Evolutionary conservation across 1,284 basidiomycete genomes (phyloP).

Genomic region (Sanghuangporus weigelae): DNA sequence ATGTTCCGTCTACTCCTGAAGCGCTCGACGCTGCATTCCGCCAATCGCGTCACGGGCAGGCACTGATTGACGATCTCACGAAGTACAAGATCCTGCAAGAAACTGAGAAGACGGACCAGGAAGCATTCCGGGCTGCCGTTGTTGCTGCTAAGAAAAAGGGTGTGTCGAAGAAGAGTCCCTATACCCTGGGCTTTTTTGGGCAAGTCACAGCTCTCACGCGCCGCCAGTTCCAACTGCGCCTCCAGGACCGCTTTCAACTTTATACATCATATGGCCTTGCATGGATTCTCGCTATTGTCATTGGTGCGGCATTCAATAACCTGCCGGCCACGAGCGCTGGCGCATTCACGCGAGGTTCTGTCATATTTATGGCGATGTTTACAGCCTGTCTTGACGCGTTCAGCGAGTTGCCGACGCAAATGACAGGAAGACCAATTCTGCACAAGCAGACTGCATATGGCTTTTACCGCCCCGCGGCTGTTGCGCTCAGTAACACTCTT

Average conservation of each 20-base stretch:
- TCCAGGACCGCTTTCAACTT: constrained; percentile 83
- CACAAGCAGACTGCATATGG: constrained; percentile 68
- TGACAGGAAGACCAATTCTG: constrained; percentile 73
- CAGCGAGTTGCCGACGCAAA: constrained; percentile 68
- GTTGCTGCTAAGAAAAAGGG: constrained; percentile 77
- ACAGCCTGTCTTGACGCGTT: constrained; percentile 77
- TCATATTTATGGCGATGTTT: constrained; percentile 72
- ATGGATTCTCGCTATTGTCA: constrained; percentile 61
- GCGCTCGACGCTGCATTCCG: constrained; percentile 67
- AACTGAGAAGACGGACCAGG: constrained; percentile 60
- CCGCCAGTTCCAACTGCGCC: constrained; percentile 71
- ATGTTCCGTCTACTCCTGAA: constrained; percentile 72
- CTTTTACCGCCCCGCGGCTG: constrained; percentile 76
- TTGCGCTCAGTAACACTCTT: constrained; percentile 68
- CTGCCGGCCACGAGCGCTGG: constrained; percentile 71
- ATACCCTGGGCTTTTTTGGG: constrained; percentile 74
- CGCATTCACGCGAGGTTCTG: constrained; percentile 83
- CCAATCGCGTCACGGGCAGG: constrained; percentile 44
- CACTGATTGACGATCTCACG: constrained; percentile 47
- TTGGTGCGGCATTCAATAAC: constrained; percentile 73
- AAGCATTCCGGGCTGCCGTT: constrained; percentile 74
- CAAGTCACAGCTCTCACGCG: constrained; percentile 71
- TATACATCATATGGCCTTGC: constrained; percentile 63
- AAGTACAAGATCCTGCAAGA: constrained; percentile 69
- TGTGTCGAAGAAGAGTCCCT: constrained; percentile 80